Base-by-base conservation (phyloP, 2,329 filamentous ascomycete genomes). In the Neofusicoccum ribis region DNA sequence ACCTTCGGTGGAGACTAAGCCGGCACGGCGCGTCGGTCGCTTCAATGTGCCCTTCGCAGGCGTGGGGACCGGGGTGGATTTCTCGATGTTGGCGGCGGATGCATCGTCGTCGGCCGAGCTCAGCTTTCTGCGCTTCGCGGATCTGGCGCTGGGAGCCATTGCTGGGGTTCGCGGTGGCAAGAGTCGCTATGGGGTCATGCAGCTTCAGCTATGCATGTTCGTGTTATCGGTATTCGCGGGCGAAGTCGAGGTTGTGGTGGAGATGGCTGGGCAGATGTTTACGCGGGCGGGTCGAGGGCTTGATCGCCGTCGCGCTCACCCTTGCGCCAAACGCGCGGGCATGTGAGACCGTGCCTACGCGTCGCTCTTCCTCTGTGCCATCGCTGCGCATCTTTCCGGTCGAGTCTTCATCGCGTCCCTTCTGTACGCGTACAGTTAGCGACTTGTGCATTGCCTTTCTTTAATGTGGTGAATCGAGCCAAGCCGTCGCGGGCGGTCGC, bases 51-150 rank as follows among this genome's bases (percentile, higher is more conserved):
- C 39, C 14, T 49, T 54, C 7, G 46, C 46, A 15, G 54, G 20
- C 7, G 51, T 64, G 20, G 39, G 36, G 2, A 6, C 47, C 27
- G 39, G 27, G 15, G 63, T 34, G 4, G 56, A 37, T 23, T 27
- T 39, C 9, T 43, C 54, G 11, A 37, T 51, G 14, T n/a, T 3
- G 37, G 27, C 7, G 11, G 23, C 20, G 17, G 46, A 34, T 9
- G 37, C 54, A 52, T 65, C 46, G 15, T 65, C 46, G 15, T 51
- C 47, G 37, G 54, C 37, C 17, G 54, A 12, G 31, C 63, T 65
- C 36, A 61, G 37, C 46, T 54, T 60, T 20, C 63, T 59, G 1
- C 63, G 54, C 47, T 65, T 65, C 12, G 63, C 47, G 17, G 54
- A 65, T n/a, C 54, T 44, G 4, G 43, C 23, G 31, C 56, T 15